Evolutionary conservation across 2,329 filamentous ascomycete genomes (phyloP).

Genomic region (Fusarium subtropicale): DNA sequence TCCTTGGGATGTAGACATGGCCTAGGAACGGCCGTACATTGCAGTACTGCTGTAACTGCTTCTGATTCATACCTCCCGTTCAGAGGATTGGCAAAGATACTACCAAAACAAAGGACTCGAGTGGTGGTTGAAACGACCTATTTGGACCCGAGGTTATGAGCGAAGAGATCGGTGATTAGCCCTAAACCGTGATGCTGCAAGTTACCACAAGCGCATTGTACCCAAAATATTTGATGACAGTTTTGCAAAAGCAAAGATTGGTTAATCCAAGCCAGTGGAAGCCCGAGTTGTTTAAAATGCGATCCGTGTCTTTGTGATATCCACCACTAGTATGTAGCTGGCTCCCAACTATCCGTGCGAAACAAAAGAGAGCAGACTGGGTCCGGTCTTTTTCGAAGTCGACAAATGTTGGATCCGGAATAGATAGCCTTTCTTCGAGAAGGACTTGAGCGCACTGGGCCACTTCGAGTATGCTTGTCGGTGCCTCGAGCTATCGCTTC

Average conservation of each 20-base stretch:
- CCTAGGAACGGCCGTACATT: background rate
- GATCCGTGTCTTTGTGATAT: background rate
- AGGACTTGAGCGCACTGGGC: background rate
- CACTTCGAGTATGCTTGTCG: slow-evolving; percentile 1
- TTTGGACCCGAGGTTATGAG: background rate
- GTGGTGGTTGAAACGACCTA: background rate
- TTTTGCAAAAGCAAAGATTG: background rate
- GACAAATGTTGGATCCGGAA: background rate
- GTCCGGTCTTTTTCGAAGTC: background rate
- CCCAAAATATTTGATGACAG: background rate
- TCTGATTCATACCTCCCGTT: slow-evolving; percentile 5
- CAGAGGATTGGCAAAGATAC: background rate
- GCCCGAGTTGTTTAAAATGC: background rate
- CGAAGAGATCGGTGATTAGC: slow-evolving; percentile 5
- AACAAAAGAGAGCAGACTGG: background rate
- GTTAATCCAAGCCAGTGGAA: background rate
- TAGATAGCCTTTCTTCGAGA: background rate
- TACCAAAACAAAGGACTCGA: slow-evolving; percentile 9
- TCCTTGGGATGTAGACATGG: background rate
- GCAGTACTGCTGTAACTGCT: background rate
- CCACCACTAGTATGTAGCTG: background rate
- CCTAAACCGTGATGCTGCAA: background rate
- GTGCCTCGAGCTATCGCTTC: slow-evolving; percentile 10
- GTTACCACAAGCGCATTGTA: background rate
- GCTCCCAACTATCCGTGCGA: background rate